Evolutionary conservation across 768 basidiomycete genomes (phyloP).

Genomic region (Lanmaoa rubissima): DNA sequence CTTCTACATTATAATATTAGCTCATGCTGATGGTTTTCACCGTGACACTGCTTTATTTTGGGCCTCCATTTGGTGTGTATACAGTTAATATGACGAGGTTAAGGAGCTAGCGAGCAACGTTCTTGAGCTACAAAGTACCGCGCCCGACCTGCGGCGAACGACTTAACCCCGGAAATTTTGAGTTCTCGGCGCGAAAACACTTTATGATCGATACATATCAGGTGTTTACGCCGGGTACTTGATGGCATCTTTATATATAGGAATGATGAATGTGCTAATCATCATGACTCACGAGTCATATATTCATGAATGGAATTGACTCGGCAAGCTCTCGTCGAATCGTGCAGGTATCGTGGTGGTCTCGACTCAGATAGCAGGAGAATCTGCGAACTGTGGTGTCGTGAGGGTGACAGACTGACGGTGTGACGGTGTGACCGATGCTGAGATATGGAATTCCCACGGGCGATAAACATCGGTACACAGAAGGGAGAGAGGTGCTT

Average conservation of each 20-base stretch:
- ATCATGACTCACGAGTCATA: not conserved
- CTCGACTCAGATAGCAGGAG: no score
- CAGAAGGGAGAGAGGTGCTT: slow-evolving; percentile 17
- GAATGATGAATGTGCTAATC: not conserved
- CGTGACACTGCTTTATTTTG: not conserved
- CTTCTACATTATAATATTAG: not conserved
- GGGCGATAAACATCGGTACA: slow-evolving; percentile 37
- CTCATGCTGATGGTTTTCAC: not conserved
- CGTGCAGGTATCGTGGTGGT: no score
- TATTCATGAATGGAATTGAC: not conserved
- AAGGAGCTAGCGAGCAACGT: no score
- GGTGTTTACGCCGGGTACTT: not conserved
- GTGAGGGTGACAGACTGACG: slow-evolving; percentile 3
- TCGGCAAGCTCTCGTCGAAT: no score
- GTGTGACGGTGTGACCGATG: slow-evolving; percentile 31
- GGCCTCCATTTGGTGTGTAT: not conserved
- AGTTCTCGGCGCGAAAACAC: not conserved
- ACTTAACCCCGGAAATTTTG: not conserved
- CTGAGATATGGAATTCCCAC: slow-evolving; percentile 36
- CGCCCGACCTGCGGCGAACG: no score
- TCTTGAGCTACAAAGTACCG: no score
- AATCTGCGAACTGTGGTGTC: no score
- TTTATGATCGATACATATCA: not conserved
- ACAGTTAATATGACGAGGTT: no score
- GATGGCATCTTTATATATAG: not conserved